Evolutionary conservation across 192 early-diverging fungal genomes (phyloP).

Genomic region (Fimicolochytrium jonesii): DNA sequence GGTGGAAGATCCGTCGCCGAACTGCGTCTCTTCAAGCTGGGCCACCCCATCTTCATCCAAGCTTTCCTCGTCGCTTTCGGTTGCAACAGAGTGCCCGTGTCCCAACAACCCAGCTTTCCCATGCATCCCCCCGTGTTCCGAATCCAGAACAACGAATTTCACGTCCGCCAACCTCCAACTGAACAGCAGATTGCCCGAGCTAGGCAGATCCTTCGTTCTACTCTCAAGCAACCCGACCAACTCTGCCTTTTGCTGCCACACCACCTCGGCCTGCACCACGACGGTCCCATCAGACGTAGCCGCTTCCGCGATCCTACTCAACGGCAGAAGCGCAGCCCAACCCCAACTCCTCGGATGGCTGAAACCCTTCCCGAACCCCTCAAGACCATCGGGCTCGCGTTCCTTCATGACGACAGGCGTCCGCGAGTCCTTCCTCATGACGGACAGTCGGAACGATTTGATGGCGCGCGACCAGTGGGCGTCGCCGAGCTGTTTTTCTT

Average conservation of each 20-base stretch:
- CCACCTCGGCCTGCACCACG: constrained; percentile 23
- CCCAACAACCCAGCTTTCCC: not conserved
- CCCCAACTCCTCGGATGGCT: constrained; percentile 34
- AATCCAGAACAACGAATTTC: constrained; percentile 17
- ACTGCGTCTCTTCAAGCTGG: too few species aligned
- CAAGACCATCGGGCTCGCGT: constrained; percentile 18
- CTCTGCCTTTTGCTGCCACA: constrained; percentile 25
- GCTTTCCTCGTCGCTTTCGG: not conserved
- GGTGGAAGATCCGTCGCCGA: too few species aligned
- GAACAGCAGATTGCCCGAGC: constrained; percentile 25
- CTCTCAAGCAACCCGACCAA: constrained; percentile 23
- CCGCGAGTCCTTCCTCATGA: constrained; percentile 21
- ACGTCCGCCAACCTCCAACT: constrained; percentile 25
- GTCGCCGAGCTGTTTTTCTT: constrained; percentile 20
- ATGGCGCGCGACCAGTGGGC: constrained; percentile 25
- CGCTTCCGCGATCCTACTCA: constrained; percentile 22
- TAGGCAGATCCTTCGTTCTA: not conserved
- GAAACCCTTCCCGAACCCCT: constrained; percentile 31
- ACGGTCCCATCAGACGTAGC: constrained; percentile 27
- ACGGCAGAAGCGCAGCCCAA: constrained; percentile 29
- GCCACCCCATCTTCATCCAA: too few species aligned
- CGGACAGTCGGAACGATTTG: constrained; percentile 20
- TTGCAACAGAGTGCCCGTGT: not conserved
- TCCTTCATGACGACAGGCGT: constrained; percentile 22
- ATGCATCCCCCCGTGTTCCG: not conserved